These are phyloP conservation scores for Triangularia verruculosa DNA, from an alignment of 2,329 filamentous ascomycete species.

Conservation along the genomic window DNA sequence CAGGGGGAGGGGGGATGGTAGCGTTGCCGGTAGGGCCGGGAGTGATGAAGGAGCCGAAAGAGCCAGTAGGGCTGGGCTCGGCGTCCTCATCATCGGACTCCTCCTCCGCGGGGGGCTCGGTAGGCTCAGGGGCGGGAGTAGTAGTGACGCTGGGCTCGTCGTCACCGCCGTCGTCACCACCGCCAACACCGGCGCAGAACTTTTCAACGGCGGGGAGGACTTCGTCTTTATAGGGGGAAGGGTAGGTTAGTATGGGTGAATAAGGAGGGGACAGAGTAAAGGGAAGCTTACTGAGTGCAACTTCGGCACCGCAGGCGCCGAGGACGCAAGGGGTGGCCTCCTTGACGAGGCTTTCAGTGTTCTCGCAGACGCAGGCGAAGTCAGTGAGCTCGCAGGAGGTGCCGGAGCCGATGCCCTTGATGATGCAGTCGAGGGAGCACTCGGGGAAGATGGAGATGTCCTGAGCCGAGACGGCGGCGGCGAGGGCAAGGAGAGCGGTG, in stretches of 20 bases:
- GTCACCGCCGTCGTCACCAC: background rate
- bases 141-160: conserved; percentile 6
- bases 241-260: background rate
- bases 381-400: conserved; percentile 24
- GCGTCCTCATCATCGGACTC: conserved; percentile 1
- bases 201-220: conserved; percentile 47
- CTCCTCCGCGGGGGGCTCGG: background rate
- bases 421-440: conserved; percentile 29
- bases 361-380: conserved; percentile 27
- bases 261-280: background rate
- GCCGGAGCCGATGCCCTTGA: conserved; percentile 16
- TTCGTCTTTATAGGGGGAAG: conserved; percentile 9
- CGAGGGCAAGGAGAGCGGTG: conserved; percentile 18
- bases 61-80: background rate
- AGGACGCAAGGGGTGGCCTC: conserved; percentile 29
- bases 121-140: background rate
- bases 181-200: conserved; percentile 49
- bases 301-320: conserved; percentile 22
- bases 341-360: conserved; percentile 22
- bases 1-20: background rate
- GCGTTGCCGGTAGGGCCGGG: background rate
- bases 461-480: conserved; percentile 26
- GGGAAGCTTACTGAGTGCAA: conserved; percentile 23
- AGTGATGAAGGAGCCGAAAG: background rate
- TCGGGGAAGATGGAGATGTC: conserved; percentile 26